phyloP scores from a whole-genome alignment of 2,329 filamentous ascomycete genomes.

The Calonectria fujianensis region DNA sequence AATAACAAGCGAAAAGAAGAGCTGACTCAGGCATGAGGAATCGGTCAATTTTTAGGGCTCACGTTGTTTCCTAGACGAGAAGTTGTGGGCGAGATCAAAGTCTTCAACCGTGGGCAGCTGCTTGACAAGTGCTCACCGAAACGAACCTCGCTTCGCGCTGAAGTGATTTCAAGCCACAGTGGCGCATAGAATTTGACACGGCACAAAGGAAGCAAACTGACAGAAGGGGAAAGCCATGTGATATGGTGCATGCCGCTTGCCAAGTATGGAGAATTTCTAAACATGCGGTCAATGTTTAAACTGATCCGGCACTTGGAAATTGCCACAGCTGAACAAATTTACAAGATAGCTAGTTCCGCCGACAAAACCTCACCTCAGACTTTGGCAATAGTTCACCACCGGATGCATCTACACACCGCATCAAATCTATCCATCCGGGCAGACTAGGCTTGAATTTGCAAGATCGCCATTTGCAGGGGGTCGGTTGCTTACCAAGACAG shows the following conservation, averaged over 20 bases:
- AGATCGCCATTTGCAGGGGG: slow-evolving; percentile 14
- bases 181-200: slow-evolving; percentile 23
- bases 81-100: slow-evolving; percentile 5
- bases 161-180: slow-evolving; percentile 24
- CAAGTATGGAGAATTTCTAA: not conserved
- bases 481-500: slow-evolving; percentile 14
- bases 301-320: not conserved
- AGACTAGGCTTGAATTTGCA: slow-evolving; percentile 9
- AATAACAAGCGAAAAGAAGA: slow-evolving; percentile 15
- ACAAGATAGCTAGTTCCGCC: not conserved
- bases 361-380: not conserved
- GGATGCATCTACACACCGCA: not conserved
- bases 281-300: not conserved
- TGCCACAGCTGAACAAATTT: not conserved
- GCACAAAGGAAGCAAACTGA: not conserved
- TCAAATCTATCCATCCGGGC: not conserved
- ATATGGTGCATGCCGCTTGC: not conserved
- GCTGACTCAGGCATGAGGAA: slow-evolving; percentile 37
- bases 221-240: not conserved
- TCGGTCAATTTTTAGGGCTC: not conserved
- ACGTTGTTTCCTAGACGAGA: not conserved
- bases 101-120: slow-evolving; percentile 4
- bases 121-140: slow-evolving; percentile 22
- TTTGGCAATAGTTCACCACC: slow-evolving; percentile 6
- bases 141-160: not conserved